These are phyloP conservation scores for Ceratorhiza oryzae-sativae DNA, from an alignment of 1,284 basidiomycete genomes.

Conservation along the genomic window DNA sequence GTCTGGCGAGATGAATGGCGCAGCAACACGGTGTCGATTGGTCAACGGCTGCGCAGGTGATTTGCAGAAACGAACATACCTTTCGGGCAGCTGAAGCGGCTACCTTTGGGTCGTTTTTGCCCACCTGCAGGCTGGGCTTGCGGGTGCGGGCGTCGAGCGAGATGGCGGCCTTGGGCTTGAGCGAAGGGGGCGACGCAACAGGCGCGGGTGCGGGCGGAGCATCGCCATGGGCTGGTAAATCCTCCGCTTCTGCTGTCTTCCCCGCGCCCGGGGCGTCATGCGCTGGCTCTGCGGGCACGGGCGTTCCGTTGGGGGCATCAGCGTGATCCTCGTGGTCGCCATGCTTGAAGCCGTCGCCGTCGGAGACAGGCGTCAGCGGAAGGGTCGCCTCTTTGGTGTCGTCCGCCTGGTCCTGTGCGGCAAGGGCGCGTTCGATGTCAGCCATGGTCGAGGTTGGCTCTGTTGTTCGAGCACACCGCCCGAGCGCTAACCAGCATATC, in stretches of 20 bases:
- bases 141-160: slow-evolving; percentile 33
- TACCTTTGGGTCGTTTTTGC: slow-evolving; percentile 38
- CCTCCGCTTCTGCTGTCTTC: slow-evolving; percentile 3
- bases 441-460: slow-evolving; percentile 21
- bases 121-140: slow-evolving; percentile 14
- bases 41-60: neutral
- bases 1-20: slow-evolving; percentile 22
- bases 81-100: slow-evolving; percentile 21
- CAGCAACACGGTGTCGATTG: slow-evolving; percentile 10
- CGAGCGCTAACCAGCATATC: slow-evolving; percentile 21
- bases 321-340: slow-evolving; percentile 39
- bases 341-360: slow-evolving; percentile 39
- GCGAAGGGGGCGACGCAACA: slow-evolving; percentile 16
- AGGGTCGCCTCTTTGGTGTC: slow-evolving; percentile 34
- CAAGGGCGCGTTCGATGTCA: slow-evolving; percentile 25
- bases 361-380: slow-evolving; percentile 37
- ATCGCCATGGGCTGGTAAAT: slow-evolving; percentile 7
- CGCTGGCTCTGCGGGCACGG: slow-evolving; percentile 35
- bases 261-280: slow-evolving; percentile 11
- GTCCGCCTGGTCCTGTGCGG: slow-evolving; percentile 20
- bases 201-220: neutral
- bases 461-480: slow-evolving; percentile 28
- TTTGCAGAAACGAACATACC: slow-evolving; percentile 5
- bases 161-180: slow-evolving; percentile 41
- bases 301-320: slow-evolving; percentile 39